Evolutionary conservation across 768 basidiomycete genomes (phyloP), one percentile per base, ranked within the genome.

Genomic region (Lactifluus hygrophoroides): DNA sequence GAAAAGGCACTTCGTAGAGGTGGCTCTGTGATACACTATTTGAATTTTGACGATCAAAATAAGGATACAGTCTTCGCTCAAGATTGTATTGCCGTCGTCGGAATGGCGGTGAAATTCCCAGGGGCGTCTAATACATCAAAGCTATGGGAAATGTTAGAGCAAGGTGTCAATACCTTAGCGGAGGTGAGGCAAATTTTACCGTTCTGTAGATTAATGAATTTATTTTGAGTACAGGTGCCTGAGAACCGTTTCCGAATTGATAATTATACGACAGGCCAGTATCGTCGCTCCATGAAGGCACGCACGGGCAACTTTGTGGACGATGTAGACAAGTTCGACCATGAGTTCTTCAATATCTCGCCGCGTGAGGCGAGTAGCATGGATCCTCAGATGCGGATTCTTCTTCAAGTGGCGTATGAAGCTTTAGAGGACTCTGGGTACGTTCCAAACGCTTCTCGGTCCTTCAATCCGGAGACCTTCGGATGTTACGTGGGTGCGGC

Each of bases 321-420:
- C 19, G 74, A 76, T 42, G 72, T 76, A 28, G 81, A 80, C 60
- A 73, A 74, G 49, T 89, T 89, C 64, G 88, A 90, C 67, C 75
- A 86, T 66, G 74, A 71, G 67, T 86, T 87, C 66, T 90, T 89
- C 75, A 81, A 78, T 42, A 79, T 87, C 45, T 85, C 82, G 40
- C 86, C 88, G 2, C 79, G 87, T 5, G 87, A 89, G 69, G 86
- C 88, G 14, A 80, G 72, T 59, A 80, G 75, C 67, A 88, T 88
- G 85, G 85, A 88, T 65, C 86, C 88, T 7, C 86, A 88, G 62
- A 86, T 88, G 61, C 78, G 87, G 5, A 64, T 89, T 34, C 71
- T 89, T 5, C 74, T 89, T 16, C 85, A 84, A 38, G 76, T 79
- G 3, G 84, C 83, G 5, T 80, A 86, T 53, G 77, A 85, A 56